Base-by-base conservation (phyloP, 2,329 filamentous ascomycete species). In the Hymenoscyphus occultus region DNA sequence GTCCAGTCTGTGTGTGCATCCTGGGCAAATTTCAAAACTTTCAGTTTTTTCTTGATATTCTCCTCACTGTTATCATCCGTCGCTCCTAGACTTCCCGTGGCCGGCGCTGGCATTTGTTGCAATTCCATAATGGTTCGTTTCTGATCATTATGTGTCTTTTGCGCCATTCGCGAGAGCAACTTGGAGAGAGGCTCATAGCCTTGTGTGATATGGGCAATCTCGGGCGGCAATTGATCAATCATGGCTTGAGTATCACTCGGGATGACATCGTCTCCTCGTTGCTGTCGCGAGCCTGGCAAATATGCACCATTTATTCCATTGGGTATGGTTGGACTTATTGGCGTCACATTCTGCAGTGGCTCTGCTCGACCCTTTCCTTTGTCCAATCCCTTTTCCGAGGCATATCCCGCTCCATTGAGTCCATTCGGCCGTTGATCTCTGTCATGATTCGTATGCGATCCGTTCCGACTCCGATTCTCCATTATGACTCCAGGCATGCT, bases 1-100 rank as follows among this genome's bases (percentile, higher is more conserved):
- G 96, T 92, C 82, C 96, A 98, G 79, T 92, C 92, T 39, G 89
- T 87, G 74, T 97, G 89, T 73, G 90, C 86, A 28, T 87, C 85
- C 75, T 94, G 89, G 9, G 90, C 87, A 78, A 95, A 96, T 56
- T 90, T 86, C 65, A 97, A 78, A 62, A 97, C 77, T 42, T 82
- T 78, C 35, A 86, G 79, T 78, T 97, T 97, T 79, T 96, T 97
- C 39, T 84, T 81, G 13, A 91, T 73, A 73, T 92, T 94, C 66
- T 89, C 86, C 48, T 77, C 75, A 1, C 86, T 88, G 22, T 78
- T 81, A 72, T 91, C 87, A 63, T 87, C 84, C 2, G 74, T 71
- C 61, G 76, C 77, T 39, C 78, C 75, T 4, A 78, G 73, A 68
- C 82, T 85, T 45, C 84, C 83, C 56, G 82, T 78, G 45, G 80